phyloP scores from a whole-genome alignment of 2,329 filamentous ascomycete species.

The Aureobasidium pullulans region DNA sequence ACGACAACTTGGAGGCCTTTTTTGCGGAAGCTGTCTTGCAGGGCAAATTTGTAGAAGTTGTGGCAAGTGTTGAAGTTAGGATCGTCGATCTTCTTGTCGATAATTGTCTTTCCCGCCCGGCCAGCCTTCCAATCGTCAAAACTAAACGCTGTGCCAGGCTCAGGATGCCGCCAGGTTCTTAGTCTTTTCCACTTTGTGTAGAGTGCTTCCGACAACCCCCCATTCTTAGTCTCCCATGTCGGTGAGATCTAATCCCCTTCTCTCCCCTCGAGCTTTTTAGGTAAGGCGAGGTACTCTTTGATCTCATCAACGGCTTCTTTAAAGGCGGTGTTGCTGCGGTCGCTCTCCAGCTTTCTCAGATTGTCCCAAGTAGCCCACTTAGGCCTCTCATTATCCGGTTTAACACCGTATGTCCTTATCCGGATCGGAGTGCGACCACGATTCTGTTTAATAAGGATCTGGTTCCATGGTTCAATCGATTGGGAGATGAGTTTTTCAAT shows the following conservation, averaged over 20 bases:
- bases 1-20: conserved; percentile 52
- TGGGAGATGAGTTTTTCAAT: conserved; percentile 14
- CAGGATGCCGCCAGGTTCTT: conserved; percentile 1
- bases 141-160: conserved; percentile 6
- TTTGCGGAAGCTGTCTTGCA: conserved; percentile 26
- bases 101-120: not conserved
- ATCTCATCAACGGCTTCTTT: not conserved
- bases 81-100: not conserved
- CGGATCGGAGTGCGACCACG: not conserved
- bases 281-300: not conserved
- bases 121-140: conserved; percentile 6
- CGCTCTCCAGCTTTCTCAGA: not conserved
- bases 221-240: not conserved
- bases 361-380: not conserved
- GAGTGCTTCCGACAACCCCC: not conserved
- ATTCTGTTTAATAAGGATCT: conserved; percentile 5
- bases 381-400: not conserved
- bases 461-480: conserved; percentile 13
- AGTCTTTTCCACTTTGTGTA: not conserved
- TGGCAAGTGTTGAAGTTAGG: not conserved
- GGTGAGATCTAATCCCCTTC: not conserved
- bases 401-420: conserved; percentile 9
- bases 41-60: not conserved
- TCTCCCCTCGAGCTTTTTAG: not conserved
- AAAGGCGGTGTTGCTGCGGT: not conserved